Evolutionary conservation across 306 rosid genomes (phyloP).

Genomic region (Lablab purpureus): DNA sequence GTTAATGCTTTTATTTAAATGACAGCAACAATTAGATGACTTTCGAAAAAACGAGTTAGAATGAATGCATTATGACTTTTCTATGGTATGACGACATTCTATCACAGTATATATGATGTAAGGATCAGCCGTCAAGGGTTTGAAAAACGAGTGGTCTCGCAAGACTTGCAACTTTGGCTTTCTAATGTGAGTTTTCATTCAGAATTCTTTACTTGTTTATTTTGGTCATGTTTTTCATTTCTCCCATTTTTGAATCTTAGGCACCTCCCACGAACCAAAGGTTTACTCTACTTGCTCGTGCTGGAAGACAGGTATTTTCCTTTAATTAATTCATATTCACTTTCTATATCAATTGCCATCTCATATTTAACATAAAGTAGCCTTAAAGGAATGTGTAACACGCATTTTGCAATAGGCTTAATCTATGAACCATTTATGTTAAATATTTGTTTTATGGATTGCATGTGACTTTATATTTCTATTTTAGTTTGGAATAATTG

Average conservation of each 20-base stretch:
- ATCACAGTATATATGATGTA: slow-evolving; percentile 71
- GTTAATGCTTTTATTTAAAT: background rate
- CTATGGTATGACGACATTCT: slow-evolving; percentile 26
- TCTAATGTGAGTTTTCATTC: slow-evolving; percentile 74
- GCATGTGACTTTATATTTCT: too few species aligned
- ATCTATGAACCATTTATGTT: background rate
- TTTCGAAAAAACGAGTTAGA: background rate
- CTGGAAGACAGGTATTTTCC: slow-evolving; percentile 84
- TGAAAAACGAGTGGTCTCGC: slow-evolving; percentile 96
- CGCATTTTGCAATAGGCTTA: background rate
- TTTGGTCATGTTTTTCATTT: background rate
- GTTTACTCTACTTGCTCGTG: slow-evolving; percentile 94
- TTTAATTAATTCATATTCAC: background rate
- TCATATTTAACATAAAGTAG: background rate
- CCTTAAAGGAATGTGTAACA: background rate
- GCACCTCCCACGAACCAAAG: slow-evolving; percentile 74
- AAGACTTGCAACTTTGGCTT: slow-evolving; percentile 80
- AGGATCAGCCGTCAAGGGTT: slow-evolving; percentile 87
- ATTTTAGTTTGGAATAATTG: too few species aligned
- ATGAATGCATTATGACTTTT: slow-evolving; percentile 6
- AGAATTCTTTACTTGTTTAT: background rate
- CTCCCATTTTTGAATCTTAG: slow-evolving; percentile 48
- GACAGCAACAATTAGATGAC: background rate
- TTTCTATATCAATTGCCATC: background rate
- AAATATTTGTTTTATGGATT: too few species aligned